phyloP scores from a whole-genome alignment of 164 flowering plant species.

The grape (Vitis vinifera) region DNA sequence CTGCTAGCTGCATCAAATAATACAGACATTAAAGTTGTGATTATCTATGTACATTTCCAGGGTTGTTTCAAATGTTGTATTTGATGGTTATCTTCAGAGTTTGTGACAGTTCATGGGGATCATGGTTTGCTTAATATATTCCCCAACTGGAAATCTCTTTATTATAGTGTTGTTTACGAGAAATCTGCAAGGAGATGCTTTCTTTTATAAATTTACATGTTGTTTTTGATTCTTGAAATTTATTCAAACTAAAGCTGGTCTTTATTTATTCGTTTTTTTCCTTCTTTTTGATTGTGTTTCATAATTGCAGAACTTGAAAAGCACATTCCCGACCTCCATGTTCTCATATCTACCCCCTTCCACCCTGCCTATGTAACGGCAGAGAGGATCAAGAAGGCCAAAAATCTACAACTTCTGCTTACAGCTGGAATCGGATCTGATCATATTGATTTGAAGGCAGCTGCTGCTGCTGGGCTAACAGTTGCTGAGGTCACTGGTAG shows the following conservation, averaged over 20 bases:
- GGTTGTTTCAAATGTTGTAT: too few species aligned
- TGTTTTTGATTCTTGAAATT: not conserved
- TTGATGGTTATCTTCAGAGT: too few species aligned
- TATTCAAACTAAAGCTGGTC: not conserved
- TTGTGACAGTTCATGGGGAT: too few species aligned
- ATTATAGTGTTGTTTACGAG: too few species aligned
- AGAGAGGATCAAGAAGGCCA: conserved; percentile 90
- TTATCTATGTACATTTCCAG: too few species aligned
- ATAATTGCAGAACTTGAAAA: conserved; percentile 84
- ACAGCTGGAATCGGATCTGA: conserved; percentile 99
- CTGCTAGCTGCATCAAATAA: too few species aligned
- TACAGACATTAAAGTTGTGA: too few species aligned
- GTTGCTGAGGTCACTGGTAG: conserved; percentile 99
- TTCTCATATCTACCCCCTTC: conserved; percentile 91
- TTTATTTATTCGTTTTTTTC: not conserved
- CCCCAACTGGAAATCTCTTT: too few species aligned
- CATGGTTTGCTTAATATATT: too few species aligned
- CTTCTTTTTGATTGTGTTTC: conserved; percentile 4
- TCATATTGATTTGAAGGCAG: conserved; percentile 90
- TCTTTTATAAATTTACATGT: too few species aligned
- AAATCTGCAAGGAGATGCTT: too few species aligned
- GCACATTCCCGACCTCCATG: conserved; percentile 91
- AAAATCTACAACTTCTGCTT: conserved; percentile 80
- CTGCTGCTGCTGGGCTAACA: conserved; percentile 89
- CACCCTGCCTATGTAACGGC: conserved; percentile 97